Conservation (phyloP, 148 eudicot genomes). For the Rhododendron simsii region DNA sequence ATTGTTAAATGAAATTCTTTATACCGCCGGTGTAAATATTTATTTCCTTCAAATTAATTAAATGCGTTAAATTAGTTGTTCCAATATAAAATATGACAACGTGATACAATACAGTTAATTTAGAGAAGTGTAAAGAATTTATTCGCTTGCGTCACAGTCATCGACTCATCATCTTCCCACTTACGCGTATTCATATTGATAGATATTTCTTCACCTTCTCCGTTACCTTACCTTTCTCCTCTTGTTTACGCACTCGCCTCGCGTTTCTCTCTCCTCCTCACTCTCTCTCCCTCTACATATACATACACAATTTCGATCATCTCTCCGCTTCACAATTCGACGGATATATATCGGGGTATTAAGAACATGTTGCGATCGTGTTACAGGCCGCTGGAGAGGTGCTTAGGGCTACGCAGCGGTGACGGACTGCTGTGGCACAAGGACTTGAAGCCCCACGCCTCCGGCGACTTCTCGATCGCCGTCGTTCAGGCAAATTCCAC, state of each 20-base stretch:
- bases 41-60: too few species aligned
- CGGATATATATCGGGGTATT: not conserved
- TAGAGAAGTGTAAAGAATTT: too few species aligned
- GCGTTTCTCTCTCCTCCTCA: not conserved
- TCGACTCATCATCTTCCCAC: not conserved
- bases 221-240: not conserved
- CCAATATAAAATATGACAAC: too few species aligned
- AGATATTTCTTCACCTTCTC: not conserved
- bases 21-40: too few species aligned
- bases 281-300: not conserved
- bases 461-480: constrained; percentile 85
- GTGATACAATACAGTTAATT: too few species aligned
- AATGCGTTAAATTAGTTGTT: too few species aligned
- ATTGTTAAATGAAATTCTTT: too few species aligned
- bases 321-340: not conserved
- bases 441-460: constrained; percentile 81
- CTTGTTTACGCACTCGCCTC: not conserved
- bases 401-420: constrained; percentile 37
- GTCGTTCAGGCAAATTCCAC: constrained; percentile 86
- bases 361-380: constrained; percentile 44
- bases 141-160: not conserved
- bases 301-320: not conserved
- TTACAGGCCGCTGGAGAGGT: constrained; percentile 38
- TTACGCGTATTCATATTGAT: not conserved
- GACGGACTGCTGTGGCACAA: constrained; percentile 73